These are phyloP conservation scores for Solanum chilense DNA, from an alignment of 257 asterid species.

Conservation along the genomic window DNA sequence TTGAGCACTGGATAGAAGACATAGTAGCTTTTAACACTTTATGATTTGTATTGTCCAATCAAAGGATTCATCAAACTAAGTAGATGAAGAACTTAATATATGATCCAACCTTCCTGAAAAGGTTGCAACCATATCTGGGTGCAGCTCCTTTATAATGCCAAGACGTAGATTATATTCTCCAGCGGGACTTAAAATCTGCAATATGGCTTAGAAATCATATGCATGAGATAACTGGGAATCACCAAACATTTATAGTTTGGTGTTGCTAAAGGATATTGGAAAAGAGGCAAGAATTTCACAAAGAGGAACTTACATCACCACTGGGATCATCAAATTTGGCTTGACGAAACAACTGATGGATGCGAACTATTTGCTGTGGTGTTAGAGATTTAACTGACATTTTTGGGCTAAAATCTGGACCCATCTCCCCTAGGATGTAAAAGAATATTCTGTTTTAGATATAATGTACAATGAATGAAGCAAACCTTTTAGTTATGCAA, in stretches of 20 bases:
- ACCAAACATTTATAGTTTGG: neutral
- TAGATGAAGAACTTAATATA: neutral
- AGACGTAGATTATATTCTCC: constrained; percentile 85
- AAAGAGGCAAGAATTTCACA: constrained; percentile 1
- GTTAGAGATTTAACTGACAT: constrained; percentile 58
- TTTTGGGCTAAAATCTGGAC: constrained; percentile 61
- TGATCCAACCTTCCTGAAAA: constrained; percentile 73
- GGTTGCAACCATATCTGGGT: constrained; percentile 95
- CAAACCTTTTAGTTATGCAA: neutral
- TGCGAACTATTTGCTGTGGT: constrained; percentile 82
- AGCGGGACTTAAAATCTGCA: constrained; percentile 89
- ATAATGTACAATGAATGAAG: neutral
- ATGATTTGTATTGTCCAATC: neutral
- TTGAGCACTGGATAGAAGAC: constrained; percentile 50
- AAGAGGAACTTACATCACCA: constrained; percentile 53
- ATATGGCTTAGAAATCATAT: constrained; percentile 1
- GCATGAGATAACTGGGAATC: neutral
- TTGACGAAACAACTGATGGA: constrained; percentile 90
- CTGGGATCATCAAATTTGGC: constrained; percentile 90
- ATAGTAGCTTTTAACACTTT: neutral
- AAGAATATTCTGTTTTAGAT: neutral
- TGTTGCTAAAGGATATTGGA: neutral
- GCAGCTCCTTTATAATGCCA: constrained; percentile 85
- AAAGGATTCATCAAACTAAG: neutral
- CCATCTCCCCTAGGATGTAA: constrained; percentile 67